Evolutionary conservation across 768 basidiomycete genomes (phyloP), one percentile per base, ranked within the genome.

Genomic region (Pholiota conissans): DNA sequence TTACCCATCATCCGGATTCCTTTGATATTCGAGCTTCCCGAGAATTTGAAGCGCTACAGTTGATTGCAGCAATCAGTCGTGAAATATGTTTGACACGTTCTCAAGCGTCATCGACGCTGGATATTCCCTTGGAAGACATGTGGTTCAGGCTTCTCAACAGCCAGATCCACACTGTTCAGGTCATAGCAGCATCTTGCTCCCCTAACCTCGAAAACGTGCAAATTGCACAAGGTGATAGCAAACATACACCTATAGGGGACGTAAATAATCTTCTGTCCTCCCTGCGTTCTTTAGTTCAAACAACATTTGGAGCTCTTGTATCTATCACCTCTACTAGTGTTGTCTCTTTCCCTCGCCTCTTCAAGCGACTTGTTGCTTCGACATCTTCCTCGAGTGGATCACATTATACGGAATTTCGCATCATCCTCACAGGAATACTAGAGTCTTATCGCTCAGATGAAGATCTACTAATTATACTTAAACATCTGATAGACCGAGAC

Each of bases 401-500:
- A 11, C 84, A 86, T 26, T 98, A 98, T 72, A 86, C 88, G 20
- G 95, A 98, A 72, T 96, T 98, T 72, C 83, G 93, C 45, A 83
- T 85, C 10, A 95, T 99, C 58, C 78, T 99, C 28, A 88, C 87
- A 0, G 90, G 93, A n/a, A 99, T 98, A 93, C 73, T 98, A 64
- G 94, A 96, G 66, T 90, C 93, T 2, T 98, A 98, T 74, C 85
- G 89, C 35, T 85, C 90, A 3, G 95, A 99, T 61, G 92, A 91
- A 26, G 95, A 98, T 62, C 85, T 95, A 80, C 76, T 98, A 24
- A 73, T 79, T 40, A 94, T 96, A 64, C 90, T 93, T 22, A 91
- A 89, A 61, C 85, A 86, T 58, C 74, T 98, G 45, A 76, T 95
- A 40, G 83, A 90, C 60, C 81, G 89, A 29, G 96, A 98, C 69